Base-by-base conservation (phyloP, 139 green algal genomes). In the Nannochloris sp. region DNA sequence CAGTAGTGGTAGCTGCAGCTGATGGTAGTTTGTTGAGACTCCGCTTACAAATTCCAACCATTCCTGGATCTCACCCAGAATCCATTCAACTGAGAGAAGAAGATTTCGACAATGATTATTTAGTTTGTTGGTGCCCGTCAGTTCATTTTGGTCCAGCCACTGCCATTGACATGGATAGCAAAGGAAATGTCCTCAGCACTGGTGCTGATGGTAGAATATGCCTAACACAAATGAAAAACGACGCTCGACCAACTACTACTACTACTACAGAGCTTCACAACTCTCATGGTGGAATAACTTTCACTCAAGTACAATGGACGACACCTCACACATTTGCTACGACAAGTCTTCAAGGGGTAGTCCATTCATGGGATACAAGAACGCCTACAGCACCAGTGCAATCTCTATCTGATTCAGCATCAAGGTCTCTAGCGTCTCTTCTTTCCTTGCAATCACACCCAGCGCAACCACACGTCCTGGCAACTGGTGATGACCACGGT, bases 51-150 rank as follows among this genome's bases (percentile, higher is more conserved):
- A 25, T 47, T 4, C 56, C 56, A 47, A 55, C 24, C 7, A 12
- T 48, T 5, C 56, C 56, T 55, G 56, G 56, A 47, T 64, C 56
- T 7, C 46, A 14, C 19, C 56, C 56, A 9, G 19, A 12, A 14
- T n/a, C n/a, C 12, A 64, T 64, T 55, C 19, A 25, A 23, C 25
- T 64, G n/a, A 55, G n/a, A 23, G 56, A 64, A 34, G n/a, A 24
- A 24, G 56, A 64, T 25, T 64, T 64, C 46, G 23, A 47, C 1
- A 25, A 48, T 12, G 32, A n/a, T 23, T 23, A 55, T 12, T 56
- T 64, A 19, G 19, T 19, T 19, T 19, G 42, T 19, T 51, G 42
- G 42, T 51, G 42, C 42, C 19, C 42, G 42, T 19, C 42, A 19
- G 47, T 31, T 1, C 6, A 29, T 12, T 33, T 33, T 57, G 29